phyloP scores from a whole-genome alignment of 2,329 filamentous ascomycete genomes.

The Colletotrichum noveboracense region DNA sequence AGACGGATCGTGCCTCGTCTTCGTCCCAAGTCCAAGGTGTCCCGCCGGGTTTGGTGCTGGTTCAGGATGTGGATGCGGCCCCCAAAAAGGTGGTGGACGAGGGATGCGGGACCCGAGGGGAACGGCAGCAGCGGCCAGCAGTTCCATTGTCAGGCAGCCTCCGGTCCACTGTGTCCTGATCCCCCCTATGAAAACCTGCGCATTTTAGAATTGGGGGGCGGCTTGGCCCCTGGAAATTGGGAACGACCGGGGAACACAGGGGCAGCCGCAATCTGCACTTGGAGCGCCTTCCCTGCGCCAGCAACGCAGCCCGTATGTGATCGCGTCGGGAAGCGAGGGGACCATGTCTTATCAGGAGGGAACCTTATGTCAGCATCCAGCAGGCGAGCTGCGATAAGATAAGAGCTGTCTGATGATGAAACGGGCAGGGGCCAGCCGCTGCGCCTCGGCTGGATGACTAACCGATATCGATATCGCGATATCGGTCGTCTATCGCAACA shows the following conservation, averaged over 20 bases:
- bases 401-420: neutral
- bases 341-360: neutral
- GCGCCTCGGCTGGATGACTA: slow-evolving; percentile 16
- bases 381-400: neutral
- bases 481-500: slow-evolving; percentile 19
- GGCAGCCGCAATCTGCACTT: slow-evolving; percentile 2
- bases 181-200: slow-evolving; percentile 19
- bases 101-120: neutral
- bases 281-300: neutral
- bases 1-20: slow-evolving; percentile 1
- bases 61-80: neutral
- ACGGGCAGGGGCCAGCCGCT: neutral
- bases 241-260: neutral
- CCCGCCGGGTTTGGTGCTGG: neutral
- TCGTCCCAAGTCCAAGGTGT: slow-evolving; percentile 9
- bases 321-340: neutral
- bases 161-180: neutral
- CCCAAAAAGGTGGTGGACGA: neutral
- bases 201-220: neutral
- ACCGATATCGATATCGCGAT: slow-evolving; percentile 11
- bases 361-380: neutral
- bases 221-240: slow-evolving; percentile 3
- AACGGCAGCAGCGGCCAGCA: neutral
- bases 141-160: neutral
- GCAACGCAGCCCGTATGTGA: neutral